phyloP scores from a whole-genome alignment of 2,329 filamentous ascomycete genomes.

The Pyrenophora graminea region DNA sequence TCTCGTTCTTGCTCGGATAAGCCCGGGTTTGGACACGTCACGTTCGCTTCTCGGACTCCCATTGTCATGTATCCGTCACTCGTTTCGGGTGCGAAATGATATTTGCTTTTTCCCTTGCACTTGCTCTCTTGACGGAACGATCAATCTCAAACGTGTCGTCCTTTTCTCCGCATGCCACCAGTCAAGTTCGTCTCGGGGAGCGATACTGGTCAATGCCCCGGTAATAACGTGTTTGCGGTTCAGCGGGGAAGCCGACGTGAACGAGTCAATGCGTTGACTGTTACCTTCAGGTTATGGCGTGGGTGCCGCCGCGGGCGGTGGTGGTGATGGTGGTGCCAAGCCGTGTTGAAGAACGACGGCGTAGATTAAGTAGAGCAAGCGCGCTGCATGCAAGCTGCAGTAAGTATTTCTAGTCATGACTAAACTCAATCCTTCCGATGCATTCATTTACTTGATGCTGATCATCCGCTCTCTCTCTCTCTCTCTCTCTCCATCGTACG shows the following conservation, averaged over 20 bases:
- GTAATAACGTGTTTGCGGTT: neutral
- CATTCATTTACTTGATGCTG: neutral
- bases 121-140: too few species aligned
- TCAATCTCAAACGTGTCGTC: neutral
- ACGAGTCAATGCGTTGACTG: too few species aligned
- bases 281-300: too few species aligned
- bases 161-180: neutral
- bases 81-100: slow-evolving; percentile 1
- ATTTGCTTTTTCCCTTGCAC: neutral
- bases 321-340: too few species aligned
- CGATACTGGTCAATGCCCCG: neutral
- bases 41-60: neutral
- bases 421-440: too few species aligned
- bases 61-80: neutral
- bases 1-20: neutral
- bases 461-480: neutral
- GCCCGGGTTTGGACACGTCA: neutral
- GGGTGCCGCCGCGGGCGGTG: too few species aligned
- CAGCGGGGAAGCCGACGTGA: too few species aligned
- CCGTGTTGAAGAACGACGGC: too few species aligned
- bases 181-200: too few species aligned
- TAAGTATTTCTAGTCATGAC: too few species aligned
- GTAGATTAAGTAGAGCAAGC: too few species aligned
- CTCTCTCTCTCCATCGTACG: neutral
- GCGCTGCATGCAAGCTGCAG: too few species aligned